Base-by-base conservation (phyloP, 805 yeast species). In the Naumovozyma dairenensis region DNA sequence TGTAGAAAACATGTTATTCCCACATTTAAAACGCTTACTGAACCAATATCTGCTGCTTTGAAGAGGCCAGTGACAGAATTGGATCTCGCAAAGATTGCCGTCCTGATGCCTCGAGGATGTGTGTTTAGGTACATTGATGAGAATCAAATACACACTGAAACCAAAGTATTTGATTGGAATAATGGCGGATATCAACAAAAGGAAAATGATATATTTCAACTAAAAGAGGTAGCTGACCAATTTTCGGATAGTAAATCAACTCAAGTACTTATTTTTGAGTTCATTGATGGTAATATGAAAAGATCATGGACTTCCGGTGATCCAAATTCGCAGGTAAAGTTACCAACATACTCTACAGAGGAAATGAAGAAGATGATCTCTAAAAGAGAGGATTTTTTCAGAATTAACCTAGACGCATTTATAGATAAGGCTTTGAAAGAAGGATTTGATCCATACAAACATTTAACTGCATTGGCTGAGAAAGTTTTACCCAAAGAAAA, bases 91-190 rank as follows among this genome's bases (percentile, higher is more conserved):
- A 65, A 67, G 36, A 66, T 87, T 21, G 71, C 66, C 29, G 67
- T 62, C 6, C 48, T 86, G 6, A 53, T 82, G 2, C 94, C 94
- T 0, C 62, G 69, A 18, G 89, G 81, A 31, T 71, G 82, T 9
- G 60, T 74, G 2, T 77, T 77, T 47, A 81, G 75, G 32, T 87
- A 82, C 52, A 76, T 80, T 28, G 95, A 87, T 53, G 85, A 80
- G 51, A 78, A 79, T 47, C 87, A 77, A 44, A 49, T 76, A 8
- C 54, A 53, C 5, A 49, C 55, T 3, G 67, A 61, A 37, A 51
- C 59, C 22, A 61, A 62, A 40, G 52, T 53, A 26, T 60, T 57
- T 43, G 55, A 53, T 28, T 61, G 57, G 43, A 54, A 58, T 3
- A 52, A 57, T 28, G 62, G 63, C 8, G 81, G 80, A 3, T 76